Conservation (phyloP, 2,329 filamentous ascomycete genomes). For the Epichloe brachyelytri region DNA sequence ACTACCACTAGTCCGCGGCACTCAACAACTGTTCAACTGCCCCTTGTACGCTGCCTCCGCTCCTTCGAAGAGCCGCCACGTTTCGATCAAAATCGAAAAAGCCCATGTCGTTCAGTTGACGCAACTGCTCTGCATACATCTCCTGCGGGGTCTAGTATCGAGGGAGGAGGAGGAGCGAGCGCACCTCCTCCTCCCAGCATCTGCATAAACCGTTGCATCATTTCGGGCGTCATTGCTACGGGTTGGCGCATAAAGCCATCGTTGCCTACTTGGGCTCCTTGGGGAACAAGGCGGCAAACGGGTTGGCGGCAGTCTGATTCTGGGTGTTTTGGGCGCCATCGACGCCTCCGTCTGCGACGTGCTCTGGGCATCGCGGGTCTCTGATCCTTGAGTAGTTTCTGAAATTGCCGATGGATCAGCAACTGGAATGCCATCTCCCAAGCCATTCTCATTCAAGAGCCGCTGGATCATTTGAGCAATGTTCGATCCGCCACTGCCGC, state of each 20-base stretch:
- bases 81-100: constrained; percentile 96
- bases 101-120: constrained; percentile 96
- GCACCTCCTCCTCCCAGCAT: constrained; percentile 25
- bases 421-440: constrained; percentile 24
- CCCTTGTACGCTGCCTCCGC: constrained; percentile 88
- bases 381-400: constrained; percentile 16
- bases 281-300: constrained; percentile 54
- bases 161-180: constrained; percentile 38
- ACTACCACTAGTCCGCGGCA: constrained; percentile 10
- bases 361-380: constrained; percentile 13
- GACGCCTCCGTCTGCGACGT: constrained; percentile 11
- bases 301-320: constrained; percentile 39
- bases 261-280: constrained; percentile 14
- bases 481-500: constrained; percentile 9
- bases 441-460: constrained; percentile 9
- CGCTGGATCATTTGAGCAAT: constrained; percentile 17
- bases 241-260: constrained; percentile 19
- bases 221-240: constrained; percentile 40
- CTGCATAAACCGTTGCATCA: constrained; percentile 41
- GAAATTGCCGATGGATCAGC: constrained; percentile 12
- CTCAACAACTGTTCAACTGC: constrained; percentile 64
- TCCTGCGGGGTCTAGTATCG: constrained; percentile 91
- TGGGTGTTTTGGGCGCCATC: constrained; percentile 14
- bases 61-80: constrained; percentile 72
- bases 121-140: constrained; percentile 75